These are phyloP conservation scores for Colletotrichum horii DNA, from an alignment of 2,329 filamentous ascomycete genomes.

Conservation along the genomic window DNA sequence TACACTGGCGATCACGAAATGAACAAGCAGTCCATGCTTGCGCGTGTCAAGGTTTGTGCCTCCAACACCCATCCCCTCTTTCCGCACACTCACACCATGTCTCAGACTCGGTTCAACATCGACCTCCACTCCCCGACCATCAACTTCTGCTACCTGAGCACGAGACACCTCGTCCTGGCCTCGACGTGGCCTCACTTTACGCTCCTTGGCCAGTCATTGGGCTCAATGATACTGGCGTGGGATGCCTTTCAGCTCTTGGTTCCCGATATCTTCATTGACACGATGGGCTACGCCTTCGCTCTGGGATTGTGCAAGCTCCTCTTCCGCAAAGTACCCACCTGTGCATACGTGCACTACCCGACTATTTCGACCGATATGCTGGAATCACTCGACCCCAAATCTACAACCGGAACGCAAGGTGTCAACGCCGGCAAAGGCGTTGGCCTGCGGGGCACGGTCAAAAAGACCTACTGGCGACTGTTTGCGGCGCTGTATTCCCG, in stretches of 20 bases:
- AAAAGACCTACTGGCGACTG: constrained; percentile 83
- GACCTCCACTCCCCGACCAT: constrained; percentile 82
- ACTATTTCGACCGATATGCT: constrained; percentile 99
- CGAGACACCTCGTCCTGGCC: constrained; percentile 83
- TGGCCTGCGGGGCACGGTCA: constrained; percentile 72
- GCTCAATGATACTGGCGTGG: constrained; percentile 85
- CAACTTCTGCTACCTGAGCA: constrained; percentile 89
- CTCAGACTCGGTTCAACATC: constrained; percentile 88
- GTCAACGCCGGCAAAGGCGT: constrained; percentile 84
- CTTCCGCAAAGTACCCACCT: constrained; percentile 82
- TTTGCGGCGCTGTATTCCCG: constrained; percentile 85
- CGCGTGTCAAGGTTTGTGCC: constrained; percentile 69
- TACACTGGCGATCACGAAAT: constrained; percentile 96
- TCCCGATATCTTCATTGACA: constrained; percentile 94
- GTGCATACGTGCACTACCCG: constrained; percentile 95
- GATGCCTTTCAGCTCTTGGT: constrained; percentile 92
- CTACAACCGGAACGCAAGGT: constrained; percentile 65
- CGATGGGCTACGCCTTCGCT: constrained; percentile 96
- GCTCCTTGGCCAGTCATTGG: constrained; percentile 89
- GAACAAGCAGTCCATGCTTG: constrained; percentile 78
- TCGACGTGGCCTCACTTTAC: constrained; percentile 93
- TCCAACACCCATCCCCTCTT: constrained; percentile 14
- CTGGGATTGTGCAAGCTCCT: constrained; percentile 82
- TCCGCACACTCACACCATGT: not conserved
- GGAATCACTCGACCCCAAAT: constrained; percentile 72